Evolutionary conservation across 108 stramenopile genomes (phyloP).

Genomic region (Aurantiochytrium sp.): DNA sequence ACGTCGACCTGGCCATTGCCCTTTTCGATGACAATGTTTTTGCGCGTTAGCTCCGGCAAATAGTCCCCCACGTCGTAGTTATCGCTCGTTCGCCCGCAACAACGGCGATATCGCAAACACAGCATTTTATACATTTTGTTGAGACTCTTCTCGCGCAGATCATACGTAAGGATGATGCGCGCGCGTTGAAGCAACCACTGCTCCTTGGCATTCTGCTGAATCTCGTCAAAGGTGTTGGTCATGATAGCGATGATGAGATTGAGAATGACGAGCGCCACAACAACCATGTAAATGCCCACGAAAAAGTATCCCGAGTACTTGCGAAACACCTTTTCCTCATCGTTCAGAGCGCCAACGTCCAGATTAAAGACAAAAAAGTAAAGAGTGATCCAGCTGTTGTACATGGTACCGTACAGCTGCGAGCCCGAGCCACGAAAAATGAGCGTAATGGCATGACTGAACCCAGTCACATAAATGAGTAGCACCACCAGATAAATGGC

Average conservation of each 20-base stretch:
- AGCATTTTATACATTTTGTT: not conserved
- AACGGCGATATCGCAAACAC: not conserved
- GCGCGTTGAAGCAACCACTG: not conserved
- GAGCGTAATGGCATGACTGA: not conserved
- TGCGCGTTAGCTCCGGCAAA: not conserved
- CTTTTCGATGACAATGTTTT: slow-evolving; percentile 11
- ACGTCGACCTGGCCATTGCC: not conserved
- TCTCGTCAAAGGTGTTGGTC: slow-evolving; percentile 14
- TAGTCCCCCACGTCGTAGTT: not conserved
- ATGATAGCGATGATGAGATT: slow-evolving; percentile 4
- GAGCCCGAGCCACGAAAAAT: not conserved
- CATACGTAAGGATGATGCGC: not conserved
- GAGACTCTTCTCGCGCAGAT: not conserved
- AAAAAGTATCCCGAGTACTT: not conserved
- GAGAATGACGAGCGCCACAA: not conserved
- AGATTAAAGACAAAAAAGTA: slow-evolving; percentile 11
- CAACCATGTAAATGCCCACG: not conserved
- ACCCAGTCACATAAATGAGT: not conserved
- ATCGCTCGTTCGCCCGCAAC: not conserved
- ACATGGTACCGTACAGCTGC: not conserved
- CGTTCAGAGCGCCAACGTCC: not conserved
- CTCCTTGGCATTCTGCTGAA: not conserved
- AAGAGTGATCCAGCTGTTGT: not conserved
- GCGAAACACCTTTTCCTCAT: not conserved
- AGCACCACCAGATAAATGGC: not conserved